phyloP scores from a whole-genome alignment of 257 asterid species.

The Jacaranda copaia region DNA sequence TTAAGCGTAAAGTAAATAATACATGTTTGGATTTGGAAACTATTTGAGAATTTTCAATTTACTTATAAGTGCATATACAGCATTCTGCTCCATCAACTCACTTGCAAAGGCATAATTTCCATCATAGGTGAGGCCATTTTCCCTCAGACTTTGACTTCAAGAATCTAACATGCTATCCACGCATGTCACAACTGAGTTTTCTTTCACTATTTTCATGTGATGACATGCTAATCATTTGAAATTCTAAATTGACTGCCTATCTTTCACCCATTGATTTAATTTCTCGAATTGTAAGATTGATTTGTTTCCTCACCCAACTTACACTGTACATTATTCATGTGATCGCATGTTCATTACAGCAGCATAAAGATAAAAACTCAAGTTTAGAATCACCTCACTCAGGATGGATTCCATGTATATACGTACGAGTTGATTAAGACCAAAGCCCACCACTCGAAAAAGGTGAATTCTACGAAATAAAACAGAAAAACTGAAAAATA shows the following conservation, averaged over 20 bases:
- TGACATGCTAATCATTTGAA: too few species aligned
- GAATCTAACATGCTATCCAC: not conserved
- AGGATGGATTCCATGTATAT: not conserved
- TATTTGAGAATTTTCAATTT: too few species aligned
- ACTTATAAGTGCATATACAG: too few species aligned
- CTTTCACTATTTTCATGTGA: not conserved
- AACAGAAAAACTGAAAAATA: not conserved
- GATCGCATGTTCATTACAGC: not conserved
- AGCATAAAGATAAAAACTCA: not conserved
- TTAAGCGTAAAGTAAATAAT: too few species aligned
- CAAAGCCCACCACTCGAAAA: conserved; percentile 1
- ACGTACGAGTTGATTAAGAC: not conserved
- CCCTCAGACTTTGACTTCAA: not conserved
- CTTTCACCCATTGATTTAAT: not conserved
- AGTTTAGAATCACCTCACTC: not conserved
- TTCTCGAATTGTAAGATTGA: not conserved
- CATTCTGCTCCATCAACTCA: too few species aligned
- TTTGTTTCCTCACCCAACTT: not conserved
- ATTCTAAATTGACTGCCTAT: not conserved
- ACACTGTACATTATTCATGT: not conserved
- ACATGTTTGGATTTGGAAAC: too few species aligned
- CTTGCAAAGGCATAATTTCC: too few species aligned
- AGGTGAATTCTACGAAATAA: not conserved
- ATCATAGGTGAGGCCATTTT: not conserved
- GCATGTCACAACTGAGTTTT: not conserved